Evolutionary conservation across 2,329 filamentous ascomycete genomes (phyloP).

Genomic region (Emmonsia crescens): DNA sequence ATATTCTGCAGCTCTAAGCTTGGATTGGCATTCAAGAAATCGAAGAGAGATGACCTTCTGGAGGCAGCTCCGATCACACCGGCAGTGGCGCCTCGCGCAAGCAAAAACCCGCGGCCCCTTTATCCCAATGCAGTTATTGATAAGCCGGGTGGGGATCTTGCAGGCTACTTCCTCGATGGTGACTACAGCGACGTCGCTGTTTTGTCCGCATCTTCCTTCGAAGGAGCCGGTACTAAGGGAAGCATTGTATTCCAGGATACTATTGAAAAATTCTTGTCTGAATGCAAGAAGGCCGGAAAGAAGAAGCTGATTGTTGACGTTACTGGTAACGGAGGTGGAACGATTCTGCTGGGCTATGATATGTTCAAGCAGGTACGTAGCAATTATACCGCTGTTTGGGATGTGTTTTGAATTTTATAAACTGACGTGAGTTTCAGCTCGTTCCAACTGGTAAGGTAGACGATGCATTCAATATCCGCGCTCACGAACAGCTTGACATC

Average conservation of each 20-base stretch:
- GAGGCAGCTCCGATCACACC: not conserved
- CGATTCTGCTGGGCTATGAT: constrained; percentile 37
- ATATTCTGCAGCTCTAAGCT: constrained; percentile 23
- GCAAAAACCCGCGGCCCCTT: constrained; percentile 7
- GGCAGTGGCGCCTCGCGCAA: not conserved
- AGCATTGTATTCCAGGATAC: constrained; percentile 27
- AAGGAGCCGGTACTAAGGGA: constrained; percentile 13
- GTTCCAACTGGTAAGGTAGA: constrained; percentile 39
- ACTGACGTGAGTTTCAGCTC: constrained; percentile 20
- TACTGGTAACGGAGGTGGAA: constrained; percentile 50
- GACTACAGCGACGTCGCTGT: constrained; percentile 34
- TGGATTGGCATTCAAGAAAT: not conserved
- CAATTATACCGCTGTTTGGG: not conserved
- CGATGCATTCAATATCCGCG: constrained; percentile 38
- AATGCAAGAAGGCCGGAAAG: constrained; percentile 39
- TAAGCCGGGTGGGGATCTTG: constrained; percentile 25
- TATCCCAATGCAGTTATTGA: constrained; percentile 32
- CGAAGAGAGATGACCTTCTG: constrained; percentile 6
- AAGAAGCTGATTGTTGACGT: constrained; percentile 56
- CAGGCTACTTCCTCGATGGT: constrained; percentile 36
- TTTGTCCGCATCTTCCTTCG: constrained; percentile 34
- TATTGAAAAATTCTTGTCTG: constrained; percentile 37
- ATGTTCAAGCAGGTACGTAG: constrained; percentile 37
- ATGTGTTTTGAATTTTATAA: not conserved
- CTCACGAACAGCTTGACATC: constrained; percentile 31